These are phyloP conservation scores for Gastrolobium villosum DNA, from an alignment of 306 rosid genomes.

Conservation along the genomic window DNA sequence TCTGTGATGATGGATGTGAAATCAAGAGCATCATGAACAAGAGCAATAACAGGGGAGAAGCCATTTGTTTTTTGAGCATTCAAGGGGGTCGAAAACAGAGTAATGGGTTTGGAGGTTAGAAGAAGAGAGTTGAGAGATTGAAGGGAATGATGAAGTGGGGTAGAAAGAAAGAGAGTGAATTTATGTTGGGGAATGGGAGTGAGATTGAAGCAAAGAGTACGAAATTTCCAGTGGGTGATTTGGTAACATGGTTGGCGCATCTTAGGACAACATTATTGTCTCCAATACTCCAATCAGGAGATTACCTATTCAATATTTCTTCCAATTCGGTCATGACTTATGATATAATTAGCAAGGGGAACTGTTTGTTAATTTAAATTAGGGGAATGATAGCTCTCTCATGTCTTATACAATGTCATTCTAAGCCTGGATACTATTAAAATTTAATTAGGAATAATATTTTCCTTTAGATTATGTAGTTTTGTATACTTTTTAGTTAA, in stretches of 20 bases:
- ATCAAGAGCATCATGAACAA: constrained; percentile 46
- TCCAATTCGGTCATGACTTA: no score
- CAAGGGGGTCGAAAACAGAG: constrained; percentile 27
- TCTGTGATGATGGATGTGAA: constrained; percentile 40
- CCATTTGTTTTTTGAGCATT: constrained; percentile 45
- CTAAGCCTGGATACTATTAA: no score
- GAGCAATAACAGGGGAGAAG: constrained; percentile 55
- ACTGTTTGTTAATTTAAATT: no score
- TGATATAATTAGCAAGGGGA: no score
- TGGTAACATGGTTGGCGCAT: not conserved
- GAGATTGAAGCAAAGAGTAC: not conserved
- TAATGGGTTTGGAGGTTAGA: not conserved
- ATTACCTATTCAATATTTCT: no score
- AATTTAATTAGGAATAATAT: no score
- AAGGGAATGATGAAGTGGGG: not conserved
- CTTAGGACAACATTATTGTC: not conserved
- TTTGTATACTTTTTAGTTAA: no score
- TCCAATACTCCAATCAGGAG: no score
- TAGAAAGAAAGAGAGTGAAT: not conserved
- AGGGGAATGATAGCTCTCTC: no score
- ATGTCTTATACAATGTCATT: no score
- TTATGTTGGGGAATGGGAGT: not conserved
- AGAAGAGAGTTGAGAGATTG: not conserved
- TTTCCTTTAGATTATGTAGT: no score
- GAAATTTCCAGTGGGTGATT: not conserved